These are phyloP conservation scores for Cephaloascus albidus DNA, from an alignment of 805 yeast species.

Conservation along the genomic window DNA sequence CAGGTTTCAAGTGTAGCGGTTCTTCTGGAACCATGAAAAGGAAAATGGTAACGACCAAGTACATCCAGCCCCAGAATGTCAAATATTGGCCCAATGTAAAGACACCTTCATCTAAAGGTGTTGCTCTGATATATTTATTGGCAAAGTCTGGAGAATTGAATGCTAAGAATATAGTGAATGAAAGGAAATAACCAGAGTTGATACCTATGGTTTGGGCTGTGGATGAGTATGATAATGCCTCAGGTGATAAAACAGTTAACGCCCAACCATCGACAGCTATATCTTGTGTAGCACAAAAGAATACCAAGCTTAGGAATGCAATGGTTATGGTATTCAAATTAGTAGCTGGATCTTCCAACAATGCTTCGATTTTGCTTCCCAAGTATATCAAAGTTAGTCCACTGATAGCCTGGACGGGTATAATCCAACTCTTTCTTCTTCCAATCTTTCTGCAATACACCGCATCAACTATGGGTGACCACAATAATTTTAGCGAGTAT, in stretches of 20 bases:
- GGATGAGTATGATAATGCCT: constrained; percentile 81
- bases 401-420: constrained; percentile 82
- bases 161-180: constrained; percentile 87
- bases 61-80: constrained; percentile 67
- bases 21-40: constrained; percentile 61
- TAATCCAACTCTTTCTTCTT: constrained; percentile 86
- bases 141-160: constrained; percentile 90
- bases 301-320: constrained; percentile 68
- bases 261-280: constrained; percentile 99
- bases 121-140: constrained; percentile 64
- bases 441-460: constrained; percentile 61
- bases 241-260: constrained; percentile 69
- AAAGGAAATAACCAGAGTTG: constrained; percentile 84
- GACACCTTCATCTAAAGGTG: constrained; percentile 56
- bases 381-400: constrained; percentile 57
- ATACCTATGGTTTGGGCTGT: constrained; percentile 97
- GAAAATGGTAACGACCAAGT: constrained; percentile 54
- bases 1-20: constrained; percentile 34
- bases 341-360: constrained; percentile 39
- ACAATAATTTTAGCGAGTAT: constrained; percentile 79
- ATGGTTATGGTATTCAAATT: constrained; percentile 51
- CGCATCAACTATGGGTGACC: constrained; percentile 97
- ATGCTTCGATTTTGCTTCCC: constrained; percentile 47
- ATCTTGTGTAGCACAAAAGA: constrained; percentile 94
- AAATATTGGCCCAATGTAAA: constrained; percentile 70